A percentile compares a stretch with the other conserved stretches of the same genome.
phyloP scores from a whole-genome alignment of 192 early-diverging fungal genomes.

The Rhizoclosmatium sp. region DNA sequence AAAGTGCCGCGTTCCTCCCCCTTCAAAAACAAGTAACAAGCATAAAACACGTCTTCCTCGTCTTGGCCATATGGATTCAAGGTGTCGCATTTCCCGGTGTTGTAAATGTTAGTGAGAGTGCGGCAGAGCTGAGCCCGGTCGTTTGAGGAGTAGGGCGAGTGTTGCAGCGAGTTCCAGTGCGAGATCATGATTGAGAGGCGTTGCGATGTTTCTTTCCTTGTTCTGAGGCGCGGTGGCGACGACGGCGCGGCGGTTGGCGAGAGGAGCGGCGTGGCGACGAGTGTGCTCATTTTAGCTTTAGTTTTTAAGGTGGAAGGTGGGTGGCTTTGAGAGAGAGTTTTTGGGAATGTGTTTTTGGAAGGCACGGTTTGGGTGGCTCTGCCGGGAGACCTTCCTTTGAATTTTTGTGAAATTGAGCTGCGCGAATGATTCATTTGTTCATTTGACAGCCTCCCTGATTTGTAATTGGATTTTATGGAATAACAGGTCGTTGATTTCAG shows the following conservation, averaged over 20 bases:
- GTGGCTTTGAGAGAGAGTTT: background rate
- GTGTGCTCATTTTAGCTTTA: too few relatives aligned
- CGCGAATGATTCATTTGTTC: too few relatives aligned
- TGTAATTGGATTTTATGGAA: too few relatives aligned
- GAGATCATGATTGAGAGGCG: background rate
- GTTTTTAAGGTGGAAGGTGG: background rate
- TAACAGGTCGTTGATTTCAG: too few relatives aligned
- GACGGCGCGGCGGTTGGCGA: background rate
- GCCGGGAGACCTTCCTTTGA: too few relatives aligned
- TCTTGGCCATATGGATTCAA: background rate
- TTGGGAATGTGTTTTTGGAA: background rate
- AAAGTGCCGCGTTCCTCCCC: background rate
- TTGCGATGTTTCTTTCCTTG: background rate
- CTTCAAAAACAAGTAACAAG: background rate
- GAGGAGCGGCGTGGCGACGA: background rate
- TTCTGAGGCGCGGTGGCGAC: too few relatives aligned
- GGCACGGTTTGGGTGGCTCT: background rate
- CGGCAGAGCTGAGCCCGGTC: background rate
- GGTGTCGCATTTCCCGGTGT: background rate
- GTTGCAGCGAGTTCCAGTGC: background rate
- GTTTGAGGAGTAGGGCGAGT: background rate
- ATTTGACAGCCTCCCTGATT: too few relatives aligned
- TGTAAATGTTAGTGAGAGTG: background rate
- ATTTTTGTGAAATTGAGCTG: too few relatives aligned
- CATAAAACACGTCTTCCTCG: conserved; percentile 1